These are phyloP conservation scores for Xylaria sp. DNA, from an alignment of 495 filamentous ascomycete species.

Conservation along the genomic window DNA sequence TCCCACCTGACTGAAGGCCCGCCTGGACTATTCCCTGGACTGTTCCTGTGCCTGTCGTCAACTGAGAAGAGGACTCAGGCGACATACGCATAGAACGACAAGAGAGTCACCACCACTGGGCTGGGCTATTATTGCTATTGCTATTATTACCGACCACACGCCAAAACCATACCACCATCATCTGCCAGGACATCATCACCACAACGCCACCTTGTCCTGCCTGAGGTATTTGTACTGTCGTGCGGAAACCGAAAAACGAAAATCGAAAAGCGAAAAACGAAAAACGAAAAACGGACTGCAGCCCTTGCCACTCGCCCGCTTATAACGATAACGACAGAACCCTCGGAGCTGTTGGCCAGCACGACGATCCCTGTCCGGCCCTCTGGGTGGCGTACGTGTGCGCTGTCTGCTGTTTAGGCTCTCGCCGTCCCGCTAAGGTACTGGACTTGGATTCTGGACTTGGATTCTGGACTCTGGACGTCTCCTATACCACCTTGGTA, in stretches of 20 bases:
- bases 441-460: not conserved
- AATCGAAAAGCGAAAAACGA: no score
- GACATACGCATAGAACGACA: not conserved
- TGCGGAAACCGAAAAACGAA: no score
- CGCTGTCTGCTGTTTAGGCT: slow-evolving; percentile 29
- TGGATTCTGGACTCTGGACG: not conserved
- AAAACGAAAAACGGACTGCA: not conserved
- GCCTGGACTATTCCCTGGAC: slow-evolving; percentile 19
- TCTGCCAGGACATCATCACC: not conserved
- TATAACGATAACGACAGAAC: slow-evolving; percentile 12
- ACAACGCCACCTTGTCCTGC: not conserved
- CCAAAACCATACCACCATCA: slow-evolving; percentile 9
- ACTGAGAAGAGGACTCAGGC: not conserved
- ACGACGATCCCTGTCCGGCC: slow-evolving; percentile 36
- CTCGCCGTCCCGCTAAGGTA: not conserved
- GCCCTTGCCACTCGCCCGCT: slow-evolving; percentile 17
- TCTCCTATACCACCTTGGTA: not conserved
- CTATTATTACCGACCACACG: not conserved
- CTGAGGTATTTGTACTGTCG: not conserved
- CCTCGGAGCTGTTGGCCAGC: not conserved
- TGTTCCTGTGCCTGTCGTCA: slow-evolving; percentile 8
- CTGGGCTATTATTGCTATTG: not conserved
- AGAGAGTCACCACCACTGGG: no score
- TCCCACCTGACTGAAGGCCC: slow-evolving; percentile 37
- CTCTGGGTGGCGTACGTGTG: slow-evolving; percentile 40